A percentile compares a stretch with the other conserved stretches of the same genome.
These are phyloP conservation scores for Didymella keratinophila DNA, from an alignment of 2,329 filamentous ascomycete genomes.

Conservation along the genomic window DNA sequence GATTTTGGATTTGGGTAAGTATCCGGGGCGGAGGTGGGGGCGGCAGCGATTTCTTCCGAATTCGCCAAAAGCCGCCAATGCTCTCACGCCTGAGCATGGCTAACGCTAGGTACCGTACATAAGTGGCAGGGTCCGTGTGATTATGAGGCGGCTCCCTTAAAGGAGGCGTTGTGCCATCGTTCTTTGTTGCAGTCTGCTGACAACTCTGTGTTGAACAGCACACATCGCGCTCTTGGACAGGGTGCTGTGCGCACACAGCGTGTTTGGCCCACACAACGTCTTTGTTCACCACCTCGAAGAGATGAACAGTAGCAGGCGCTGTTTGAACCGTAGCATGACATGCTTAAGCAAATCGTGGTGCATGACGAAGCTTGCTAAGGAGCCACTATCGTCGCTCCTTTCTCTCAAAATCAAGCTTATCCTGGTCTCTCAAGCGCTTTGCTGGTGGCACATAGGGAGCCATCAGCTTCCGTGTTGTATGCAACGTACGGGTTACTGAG, in stretches of 20 bases:
- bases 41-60: not conserved
- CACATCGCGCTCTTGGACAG: not conserved
- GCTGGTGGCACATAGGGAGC: conserved; percentile 14
- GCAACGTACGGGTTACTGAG: not conserved
- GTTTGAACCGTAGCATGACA: not conserved
- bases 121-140: not conserved
- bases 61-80: not conserved
- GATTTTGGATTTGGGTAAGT: not conserved
- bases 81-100: not conserved
- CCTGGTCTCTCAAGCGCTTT: not conserved
- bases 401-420: not conserved
- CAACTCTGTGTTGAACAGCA: not conserved
- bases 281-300: not conserved
- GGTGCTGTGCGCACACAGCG: not conserved
- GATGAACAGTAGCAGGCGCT: not conserved
- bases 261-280: not conserved
- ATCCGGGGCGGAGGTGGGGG: not conserved
- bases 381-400: not conserved
- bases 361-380: not conserved
- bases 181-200: not conserved
- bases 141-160: not conserved
- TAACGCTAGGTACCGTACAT: not conserved
- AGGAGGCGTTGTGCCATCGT: not conserved
- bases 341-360: not conserved
- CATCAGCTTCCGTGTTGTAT: not conserved